These are phyloP conservation scores for Leccinum boreale DNA, from an alignment of 768 basidiomycete genomes.

Conservation along the genomic window DNA sequence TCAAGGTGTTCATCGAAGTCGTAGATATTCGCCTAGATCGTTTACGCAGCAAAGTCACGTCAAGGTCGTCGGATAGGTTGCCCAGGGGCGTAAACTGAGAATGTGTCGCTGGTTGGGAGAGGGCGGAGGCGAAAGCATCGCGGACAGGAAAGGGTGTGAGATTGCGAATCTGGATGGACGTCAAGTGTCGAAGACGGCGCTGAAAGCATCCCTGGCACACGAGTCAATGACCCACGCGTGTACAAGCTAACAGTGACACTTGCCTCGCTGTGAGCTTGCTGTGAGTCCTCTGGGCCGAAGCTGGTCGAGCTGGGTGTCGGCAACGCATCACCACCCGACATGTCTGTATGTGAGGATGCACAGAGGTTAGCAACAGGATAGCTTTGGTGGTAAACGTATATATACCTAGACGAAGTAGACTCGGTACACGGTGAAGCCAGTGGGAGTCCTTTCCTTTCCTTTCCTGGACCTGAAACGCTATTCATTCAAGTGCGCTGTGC, in stretches of 20 bases:
- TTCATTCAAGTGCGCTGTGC: slow-evolving; percentile 32
- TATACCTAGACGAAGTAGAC: slow-evolving; percentile 1
- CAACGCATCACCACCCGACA: slow-evolving; percentile 19
- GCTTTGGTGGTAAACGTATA: background rate
- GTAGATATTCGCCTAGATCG: slow-evolving; percentile 60
- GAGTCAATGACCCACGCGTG: background rate
- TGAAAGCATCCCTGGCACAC: slow-evolving; percentile 32
- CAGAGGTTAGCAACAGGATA: background rate
- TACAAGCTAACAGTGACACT: slow-evolving; percentile 1
- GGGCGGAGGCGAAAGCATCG: slow-evolving; percentile 68
- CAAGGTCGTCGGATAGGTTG: slow-evolving; percentile 67
- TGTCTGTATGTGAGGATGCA: slow-evolving; percentile 7
- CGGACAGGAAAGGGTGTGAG: slow-evolving; percentile 82
- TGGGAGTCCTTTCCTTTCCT: slow-evolving; percentile 15
- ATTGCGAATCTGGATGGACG: slow-evolving; percentile 72
- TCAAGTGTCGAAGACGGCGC: slow-evolving; percentile 73
- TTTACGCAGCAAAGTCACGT: slow-evolving; percentile 55
- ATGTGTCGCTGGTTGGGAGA: slow-evolving; percentile 62
- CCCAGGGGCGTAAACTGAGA: slow-evolving; percentile 57
- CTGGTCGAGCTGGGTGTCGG: slow-evolving; percentile 14
- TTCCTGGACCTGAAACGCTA: slow-evolving; percentile 16
- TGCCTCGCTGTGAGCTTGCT: slow-evolving; percentile 12
- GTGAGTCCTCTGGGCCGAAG: slow-evolving; percentile 13
- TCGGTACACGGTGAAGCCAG: background rate
- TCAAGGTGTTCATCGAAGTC: slow-evolving; percentile 50